Percentiles rank a stretch among this genome's conserved stretches.
Conservation (phyloP, 441 rosid species). For the Biscutella laevigata region DNA sequence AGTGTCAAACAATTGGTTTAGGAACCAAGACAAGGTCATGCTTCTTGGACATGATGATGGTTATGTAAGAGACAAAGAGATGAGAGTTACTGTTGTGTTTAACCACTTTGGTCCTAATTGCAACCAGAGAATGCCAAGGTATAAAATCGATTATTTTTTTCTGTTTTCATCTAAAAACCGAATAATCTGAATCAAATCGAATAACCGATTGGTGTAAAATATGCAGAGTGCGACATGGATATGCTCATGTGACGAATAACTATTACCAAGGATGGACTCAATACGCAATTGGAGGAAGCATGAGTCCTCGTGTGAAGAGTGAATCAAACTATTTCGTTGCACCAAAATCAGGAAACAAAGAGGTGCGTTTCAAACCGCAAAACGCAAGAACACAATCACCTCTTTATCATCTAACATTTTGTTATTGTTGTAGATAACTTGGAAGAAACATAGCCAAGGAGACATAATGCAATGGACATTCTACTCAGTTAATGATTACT, state of each 20-base stretch:
- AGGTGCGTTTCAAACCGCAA: slow-evolving; percentile 28
- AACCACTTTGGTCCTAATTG: slow-evolving; percentile 87
- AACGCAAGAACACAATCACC: neutral
- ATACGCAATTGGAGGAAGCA: slow-evolving; percentile 84
- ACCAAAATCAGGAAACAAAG: slow-evolving; percentile 40
- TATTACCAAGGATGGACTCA: slow-evolving; percentile 71
- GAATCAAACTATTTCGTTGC: slow-evolving; percentile 68
- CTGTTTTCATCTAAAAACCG: too few relatives aligned
- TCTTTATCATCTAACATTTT: neutral
- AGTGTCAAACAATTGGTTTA: slow-evolving; percentile 77
- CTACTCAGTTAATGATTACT: slow-evolving; percentile 49
- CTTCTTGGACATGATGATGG: slow-evolving; percentile 76
- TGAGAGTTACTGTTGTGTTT: slow-evolving; percentile 65
- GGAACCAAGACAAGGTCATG: slow-evolving; percentile 80
- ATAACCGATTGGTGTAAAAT: too few relatives aligned
- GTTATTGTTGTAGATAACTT: slow-evolving; percentile 41
- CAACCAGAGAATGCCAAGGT: slow-evolving; percentile 87
- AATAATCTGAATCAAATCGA: too few relatives aligned
- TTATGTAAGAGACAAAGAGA: slow-evolving; percentile 43
- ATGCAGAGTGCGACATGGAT: slow-evolving; percentile 59
- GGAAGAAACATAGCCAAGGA: slow-evolving; percentile 37
- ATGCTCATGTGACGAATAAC: slow-evolving; percentile 67
- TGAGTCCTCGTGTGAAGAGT: slow-evolving; percentile 71
- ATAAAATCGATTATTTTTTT: neutral
- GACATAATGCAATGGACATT: slow-evolving; percentile 39